Percentiles rank a stretch among this genome's conserved stretches.
Evolutionary conservation across 768 basidiomycete genomes (phyloP).

Genomic region (Leccinum sublutescens): DNA sequence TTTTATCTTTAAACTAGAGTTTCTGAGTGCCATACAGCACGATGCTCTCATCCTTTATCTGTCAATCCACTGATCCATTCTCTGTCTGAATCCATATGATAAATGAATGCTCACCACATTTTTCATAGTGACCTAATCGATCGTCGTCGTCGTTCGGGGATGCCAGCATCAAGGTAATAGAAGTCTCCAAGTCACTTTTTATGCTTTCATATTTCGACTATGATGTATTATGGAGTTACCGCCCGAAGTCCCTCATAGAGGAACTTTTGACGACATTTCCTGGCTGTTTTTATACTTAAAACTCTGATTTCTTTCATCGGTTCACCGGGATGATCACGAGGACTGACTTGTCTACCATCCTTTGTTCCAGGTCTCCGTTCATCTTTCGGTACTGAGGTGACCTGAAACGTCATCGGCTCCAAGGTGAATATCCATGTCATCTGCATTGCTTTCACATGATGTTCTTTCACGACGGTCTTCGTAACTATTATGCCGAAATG

Average conservation of each 20-base stretch:
- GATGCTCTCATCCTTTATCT: constrained; percentile 63
- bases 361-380: background rate
- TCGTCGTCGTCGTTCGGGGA: background rate
- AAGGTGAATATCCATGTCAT: constrained; percentile 10
- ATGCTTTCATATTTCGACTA: background rate
- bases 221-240: constrained; percentile 71
- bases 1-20: constrained; percentile 87
- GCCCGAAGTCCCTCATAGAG: constrained; percentile 56
- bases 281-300: constrained; percentile 70
- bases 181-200: background rate
- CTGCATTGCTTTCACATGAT: constrained; percentile 9
- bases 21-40: constrained; percentile 70
- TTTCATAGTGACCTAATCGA: constrained; percentile 1
- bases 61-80: constrained; percentile 60
- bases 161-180: constrained; percentile 1
- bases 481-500: constrained; percentile 79
- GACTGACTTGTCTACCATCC: constrained; percentile 1
- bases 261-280: constrained; percentile 64
- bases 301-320: constrained; percentile 44
- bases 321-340: background rate
- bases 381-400: background rate
- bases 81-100: background rate
- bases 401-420: background rate
- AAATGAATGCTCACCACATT: constrained; percentile 1
- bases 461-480: constrained; percentile 83